Evolutionary conservation across 352 stramenopile species (phyloP).

Genomic region (Phytopythium boreale): DNA sequence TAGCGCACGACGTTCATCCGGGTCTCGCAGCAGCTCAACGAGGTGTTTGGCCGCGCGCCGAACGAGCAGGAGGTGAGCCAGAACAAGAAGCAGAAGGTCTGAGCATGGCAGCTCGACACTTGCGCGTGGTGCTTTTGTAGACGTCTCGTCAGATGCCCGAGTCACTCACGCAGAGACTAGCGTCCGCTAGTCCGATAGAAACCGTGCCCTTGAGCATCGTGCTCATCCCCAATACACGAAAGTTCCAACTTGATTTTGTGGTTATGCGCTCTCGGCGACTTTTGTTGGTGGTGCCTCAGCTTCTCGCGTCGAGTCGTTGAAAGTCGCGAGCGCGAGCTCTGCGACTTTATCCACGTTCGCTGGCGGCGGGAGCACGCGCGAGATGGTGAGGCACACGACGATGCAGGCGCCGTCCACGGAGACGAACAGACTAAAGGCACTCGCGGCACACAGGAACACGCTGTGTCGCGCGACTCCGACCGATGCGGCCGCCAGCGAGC

Average conservation of each 20-base stretch:
- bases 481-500: not conserved
- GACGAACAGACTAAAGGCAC: slow-evolving; percentile 9
- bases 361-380: slow-evolving; percentile 3
- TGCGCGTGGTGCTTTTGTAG: not conserved
- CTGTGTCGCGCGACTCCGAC: not conserved
- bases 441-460: slow-evolving; percentile 3
- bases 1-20: slow-evolving; percentile 92
- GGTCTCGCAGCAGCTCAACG: slow-evolving; percentile 91
- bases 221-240: not conserved
- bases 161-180: not conserved
- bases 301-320: not conserved
- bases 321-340: not conserved
- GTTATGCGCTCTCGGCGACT: not conserved
- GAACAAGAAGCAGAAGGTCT: slow-evolving; percentile 59
- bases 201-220: not conserved
- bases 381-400: slow-evolving; percentile 5
- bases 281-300: not conserved
- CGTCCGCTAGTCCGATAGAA: not conserved
- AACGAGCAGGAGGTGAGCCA: slow-evolving; percentile 68
- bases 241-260: not conserved
- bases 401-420: slow-evolving; percentile 8
- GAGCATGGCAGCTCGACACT: not conserved
- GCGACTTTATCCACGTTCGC: slow-evolving; percentile 1
- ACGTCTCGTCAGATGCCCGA: not conserved
- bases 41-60: slow-evolving; percentile 83